phyloP scores from a whole-genome alignment of 2,329 filamentous ascomycete species.

The Thielaviopsis cerberus region DNA sequence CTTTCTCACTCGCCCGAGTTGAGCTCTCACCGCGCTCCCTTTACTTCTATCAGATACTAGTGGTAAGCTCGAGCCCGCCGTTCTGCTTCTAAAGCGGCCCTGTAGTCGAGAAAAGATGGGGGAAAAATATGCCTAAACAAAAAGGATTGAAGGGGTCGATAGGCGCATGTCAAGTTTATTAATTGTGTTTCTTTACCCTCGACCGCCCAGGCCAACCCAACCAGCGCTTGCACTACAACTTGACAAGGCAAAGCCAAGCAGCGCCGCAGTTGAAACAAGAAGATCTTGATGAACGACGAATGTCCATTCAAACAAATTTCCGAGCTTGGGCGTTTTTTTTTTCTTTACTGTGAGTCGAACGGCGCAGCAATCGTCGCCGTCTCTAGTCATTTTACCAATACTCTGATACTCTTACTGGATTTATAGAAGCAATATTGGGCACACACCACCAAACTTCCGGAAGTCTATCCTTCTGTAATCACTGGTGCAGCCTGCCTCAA shows the following conservation, averaged over 20 bases:
- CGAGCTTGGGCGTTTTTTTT: background rate
- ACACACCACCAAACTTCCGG: too few species aligned
- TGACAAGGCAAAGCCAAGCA: background rate
- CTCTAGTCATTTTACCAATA: background rate
- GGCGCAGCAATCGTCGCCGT: background rate
- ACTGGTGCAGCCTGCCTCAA: too few species aligned
- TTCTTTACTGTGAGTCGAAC: background rate
- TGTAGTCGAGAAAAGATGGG: background rate
- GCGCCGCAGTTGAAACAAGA: background rate
- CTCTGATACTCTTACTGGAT: too few species aligned
- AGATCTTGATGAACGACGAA: background rate
- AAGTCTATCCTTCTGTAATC: background rate
- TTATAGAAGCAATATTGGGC: too few species aligned
- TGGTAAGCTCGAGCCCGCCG: conserved; percentile 4
- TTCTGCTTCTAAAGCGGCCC: background rate
- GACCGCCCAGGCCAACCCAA: too few species aligned
- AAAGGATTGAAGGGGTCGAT: background rate
- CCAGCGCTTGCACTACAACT: background rate
- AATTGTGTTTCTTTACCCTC: too few species aligned
- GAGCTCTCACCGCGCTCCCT: background rate
- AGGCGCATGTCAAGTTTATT: background rate
- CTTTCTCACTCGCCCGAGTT: background rate
- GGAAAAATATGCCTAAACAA: background rate
- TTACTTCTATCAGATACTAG: background rate
- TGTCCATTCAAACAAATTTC: background rate